Conservation (phyloP, 1,139 yeast genomes). For the Citeromyces siamensis region DNA sequence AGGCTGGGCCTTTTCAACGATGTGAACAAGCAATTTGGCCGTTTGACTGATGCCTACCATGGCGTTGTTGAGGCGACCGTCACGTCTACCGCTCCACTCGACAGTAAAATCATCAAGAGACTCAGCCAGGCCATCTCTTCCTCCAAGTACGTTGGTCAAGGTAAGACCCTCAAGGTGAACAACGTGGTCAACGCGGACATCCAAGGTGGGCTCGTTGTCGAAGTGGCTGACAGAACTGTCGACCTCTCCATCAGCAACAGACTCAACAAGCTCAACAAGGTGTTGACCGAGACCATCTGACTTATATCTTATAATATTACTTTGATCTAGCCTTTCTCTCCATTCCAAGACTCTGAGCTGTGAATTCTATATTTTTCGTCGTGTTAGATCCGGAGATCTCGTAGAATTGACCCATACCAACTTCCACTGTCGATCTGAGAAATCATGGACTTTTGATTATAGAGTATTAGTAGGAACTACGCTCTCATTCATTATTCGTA, state of each 20-base stretch:
- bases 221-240: conserved; percentile 94
- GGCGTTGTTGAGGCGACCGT: conserved; percentile 92
- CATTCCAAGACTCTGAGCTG: background rate
- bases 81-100: conserved; percentile 81
- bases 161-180: conserved; percentile 74
- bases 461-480: too few species aligned
- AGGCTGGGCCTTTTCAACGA: conserved; percentile 62
- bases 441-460: too few species aligned
- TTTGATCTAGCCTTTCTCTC: too few species aligned
- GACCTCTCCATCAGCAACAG: conserved; percentile 82
- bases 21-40: conserved; percentile 60
- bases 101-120: conserved; percentile 67
- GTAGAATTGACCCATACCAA: too few species aligned
- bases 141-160: conserved; percentile 74
- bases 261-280: conserved; percentile 81
- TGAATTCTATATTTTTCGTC: background rate
- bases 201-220: conserved; percentile 92
- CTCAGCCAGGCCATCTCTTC: conserved; percentile 68
- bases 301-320: background rate
- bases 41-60: conserved; percentile 77
- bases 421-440: too few species aligned
- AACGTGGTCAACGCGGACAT: conserved; percentile 84
- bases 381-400: too few species aligned
- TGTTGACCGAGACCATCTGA: conserved; percentile 73
- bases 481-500: too few species aligned